Evolutionary conservation across 164 flowering plant species (phyloP).

Genomic region (Magnolia changhungtana): DNA sequence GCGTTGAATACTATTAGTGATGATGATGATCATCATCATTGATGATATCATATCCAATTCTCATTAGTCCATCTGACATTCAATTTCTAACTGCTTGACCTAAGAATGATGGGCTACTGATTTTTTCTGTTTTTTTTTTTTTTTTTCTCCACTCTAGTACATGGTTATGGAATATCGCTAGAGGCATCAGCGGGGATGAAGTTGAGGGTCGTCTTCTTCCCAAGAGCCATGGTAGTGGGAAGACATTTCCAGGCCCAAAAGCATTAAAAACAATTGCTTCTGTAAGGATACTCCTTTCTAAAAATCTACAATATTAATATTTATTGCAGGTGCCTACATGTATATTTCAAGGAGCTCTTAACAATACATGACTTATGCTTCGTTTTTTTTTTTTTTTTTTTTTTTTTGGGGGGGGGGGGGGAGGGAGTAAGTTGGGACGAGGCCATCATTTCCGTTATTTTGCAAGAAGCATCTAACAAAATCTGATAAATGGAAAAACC

Average conservation of each 20-base stretch:
- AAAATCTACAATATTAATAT: not conserved
- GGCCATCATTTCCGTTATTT: no score
- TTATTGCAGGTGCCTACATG: not conserved
- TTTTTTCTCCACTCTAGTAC: constrained; percentile 41
- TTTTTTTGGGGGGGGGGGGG: no score
- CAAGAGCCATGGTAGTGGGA: constrained; percentile 97
- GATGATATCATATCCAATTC: not conserved
- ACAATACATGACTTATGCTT: not conserved
- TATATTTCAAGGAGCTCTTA: not conserved
- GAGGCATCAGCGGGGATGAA: constrained; percentile 93
- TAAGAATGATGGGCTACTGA: not conserved
- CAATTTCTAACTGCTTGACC: constrained; percentile 1
- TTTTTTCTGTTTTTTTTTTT: not conserved
- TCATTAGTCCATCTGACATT: not conserved
- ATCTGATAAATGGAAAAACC: no score
- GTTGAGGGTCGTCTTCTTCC: constrained; percentile 91
- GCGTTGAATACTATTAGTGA: no score
- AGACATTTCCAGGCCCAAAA: constrained; percentile 84
- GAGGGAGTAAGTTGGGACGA: no score
- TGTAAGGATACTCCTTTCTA: constrained; percentile 38
- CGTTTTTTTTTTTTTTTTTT: not conserved
- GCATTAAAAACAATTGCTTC: constrained; percentile 65
- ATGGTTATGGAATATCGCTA: constrained; percentile 95
- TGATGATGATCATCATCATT: no score
- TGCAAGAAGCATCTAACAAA: no score